Percentiles rank a stretch among this genome's conserved stretches.
Evolutionary conservation across 345 rosid genomes (phyloP).

Genomic region (Melaleuca alternifolia): DNA sequence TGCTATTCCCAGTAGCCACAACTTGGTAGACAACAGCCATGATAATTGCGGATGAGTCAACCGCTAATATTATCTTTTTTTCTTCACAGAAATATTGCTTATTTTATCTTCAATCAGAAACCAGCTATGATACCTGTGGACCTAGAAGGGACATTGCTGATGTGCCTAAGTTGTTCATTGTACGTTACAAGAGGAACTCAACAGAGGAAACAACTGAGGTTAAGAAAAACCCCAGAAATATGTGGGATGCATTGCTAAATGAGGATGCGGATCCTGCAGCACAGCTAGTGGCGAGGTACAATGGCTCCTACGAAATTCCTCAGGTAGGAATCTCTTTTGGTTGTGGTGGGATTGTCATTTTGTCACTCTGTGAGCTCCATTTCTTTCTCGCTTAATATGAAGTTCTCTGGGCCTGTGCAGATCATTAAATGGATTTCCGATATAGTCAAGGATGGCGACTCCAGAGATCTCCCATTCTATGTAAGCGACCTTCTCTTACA

Average conservation of each 20-base stretch:
- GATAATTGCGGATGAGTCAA: neutral
- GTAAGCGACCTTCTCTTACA: constrained; percentile 24
- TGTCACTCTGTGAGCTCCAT: neutral
- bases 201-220: constrained; percentile 30
- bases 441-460: constrained; percentile 81
- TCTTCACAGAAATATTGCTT: constrained; percentile 70
- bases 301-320: constrained; percentile 58
- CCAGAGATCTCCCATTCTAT: constrained; percentile 66
- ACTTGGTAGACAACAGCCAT: neutral
- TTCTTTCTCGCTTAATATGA: neutral
- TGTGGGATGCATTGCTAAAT: constrained; percentile 37
- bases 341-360: neutral
- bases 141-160: constrained; percentile 61
- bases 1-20: neutral
- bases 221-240: constrained; percentile 37
- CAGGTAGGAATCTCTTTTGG: constrained; percentile 28
- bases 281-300: constrained; percentile 84
- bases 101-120: constrained; percentile 77
- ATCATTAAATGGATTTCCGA: constrained; percentile 66
- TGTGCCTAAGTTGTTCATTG: constrained; percentile 65
- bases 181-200: constrained; percentile 72
- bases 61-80: neutral
- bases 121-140: constrained; percentile 83
- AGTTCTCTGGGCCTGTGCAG: constrained; percentile 24
- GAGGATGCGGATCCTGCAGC: constrained; percentile 72